These are phyloP conservation scores for Cotoneaster glaucophyllus DNA, from an alignment of 306 rosid species.

Conservation along the genomic window DNA sequence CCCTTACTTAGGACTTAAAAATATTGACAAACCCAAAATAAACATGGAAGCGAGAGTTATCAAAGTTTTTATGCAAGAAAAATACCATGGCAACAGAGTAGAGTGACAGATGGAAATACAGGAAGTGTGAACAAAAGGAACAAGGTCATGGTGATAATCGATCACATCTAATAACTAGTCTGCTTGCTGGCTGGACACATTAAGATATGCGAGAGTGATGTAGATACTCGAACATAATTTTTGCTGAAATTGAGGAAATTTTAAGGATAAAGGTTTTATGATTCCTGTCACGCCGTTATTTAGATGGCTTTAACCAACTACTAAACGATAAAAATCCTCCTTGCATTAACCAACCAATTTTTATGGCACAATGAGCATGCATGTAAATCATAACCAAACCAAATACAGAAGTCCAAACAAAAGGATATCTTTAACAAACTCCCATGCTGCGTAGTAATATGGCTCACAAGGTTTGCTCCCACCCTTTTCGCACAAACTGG, in stretches of 20 bases:
- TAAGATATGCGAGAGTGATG: not conserved
- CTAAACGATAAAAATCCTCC: not conserved
- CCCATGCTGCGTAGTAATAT: slow-evolving; percentile 71
- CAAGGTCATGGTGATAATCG: not conserved
- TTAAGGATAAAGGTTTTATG: no score
- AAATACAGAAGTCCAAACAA: not conserved
- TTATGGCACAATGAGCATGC: not conserved
- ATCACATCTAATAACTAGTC: not conserved
- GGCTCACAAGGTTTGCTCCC: slow-evolving; percentile 70
- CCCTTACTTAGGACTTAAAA: not conserved
- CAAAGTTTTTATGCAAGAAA: not conserved
- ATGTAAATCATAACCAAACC: not conserved
- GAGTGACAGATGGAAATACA: not conserved
- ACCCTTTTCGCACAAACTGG: slow-evolving; percentile 66
- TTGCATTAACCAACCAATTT: not conserved
- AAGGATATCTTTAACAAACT: slow-evolving; percentile 85
- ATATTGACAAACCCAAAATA: not conserved
- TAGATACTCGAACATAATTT: no score
- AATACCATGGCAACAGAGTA: not conserved
- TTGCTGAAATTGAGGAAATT: no score
- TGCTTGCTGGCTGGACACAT: not conserved
- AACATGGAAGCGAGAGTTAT: not conserved
- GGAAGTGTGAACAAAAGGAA: not conserved
- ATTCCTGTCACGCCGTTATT: no score
- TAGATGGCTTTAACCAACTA: not conserved